Evolutionary conservation across 1,284 basidiomycete species (phyloP).

Genomic region (Ustilago cynodontis): DNA sequence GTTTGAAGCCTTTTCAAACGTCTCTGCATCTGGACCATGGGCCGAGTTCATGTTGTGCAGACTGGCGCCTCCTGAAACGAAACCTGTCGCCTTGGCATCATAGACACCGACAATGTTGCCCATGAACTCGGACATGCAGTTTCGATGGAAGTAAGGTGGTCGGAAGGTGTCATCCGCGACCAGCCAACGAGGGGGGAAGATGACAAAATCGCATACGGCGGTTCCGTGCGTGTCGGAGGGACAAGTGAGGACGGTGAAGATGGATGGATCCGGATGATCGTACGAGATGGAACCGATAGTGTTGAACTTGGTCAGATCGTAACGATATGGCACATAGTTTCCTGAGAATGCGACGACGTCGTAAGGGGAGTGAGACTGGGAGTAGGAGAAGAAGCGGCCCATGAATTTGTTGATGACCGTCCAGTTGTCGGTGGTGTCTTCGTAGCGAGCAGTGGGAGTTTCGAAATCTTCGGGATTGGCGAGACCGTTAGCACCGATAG

Average conservation of each 20-base stretch:
- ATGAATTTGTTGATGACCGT: conserved; percentile 72
- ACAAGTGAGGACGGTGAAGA: conserved; percentile 63
- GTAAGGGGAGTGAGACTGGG: conserved; percentile 78
- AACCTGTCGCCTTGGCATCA: conserved; percentile 53
- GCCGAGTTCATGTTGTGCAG: conserved; percentile 63
- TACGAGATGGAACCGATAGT: conserved; percentile 78
- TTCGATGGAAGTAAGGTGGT: conserved; percentile 53
- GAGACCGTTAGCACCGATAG: conserved; percentile 74
- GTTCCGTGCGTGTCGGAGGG: conserved; percentile 75
- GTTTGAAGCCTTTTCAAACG: conserved; percentile 43
- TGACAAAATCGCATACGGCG: conserved; percentile 70
- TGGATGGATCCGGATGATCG: conserved; percentile 69
- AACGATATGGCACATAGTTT: conserved; percentile 81
- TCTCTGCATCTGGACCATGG: conserved; percentile 61
- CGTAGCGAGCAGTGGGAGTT: conserved; percentile 76
- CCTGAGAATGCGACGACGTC: conserved; percentile 78
- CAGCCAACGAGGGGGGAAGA: conserved; percentile 51
- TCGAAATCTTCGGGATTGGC: conserved; percentile 76
- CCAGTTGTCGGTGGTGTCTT: conserved; percentile 75
- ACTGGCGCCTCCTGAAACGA: conserved; percentile 56
- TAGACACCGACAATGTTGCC: conserved; percentile 50
- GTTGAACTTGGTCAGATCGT: conserved; percentile 78
- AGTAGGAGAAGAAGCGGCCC: conserved; percentile 75
- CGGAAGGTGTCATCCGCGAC: conserved; percentile 50
- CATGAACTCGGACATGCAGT: conserved; percentile 56